A percentile compares a stretch with the other conserved stretches of the same genome.
Conservation (phyloP, 495 filamentous ascomycete species). For the Xylaria sp. region DNA sequence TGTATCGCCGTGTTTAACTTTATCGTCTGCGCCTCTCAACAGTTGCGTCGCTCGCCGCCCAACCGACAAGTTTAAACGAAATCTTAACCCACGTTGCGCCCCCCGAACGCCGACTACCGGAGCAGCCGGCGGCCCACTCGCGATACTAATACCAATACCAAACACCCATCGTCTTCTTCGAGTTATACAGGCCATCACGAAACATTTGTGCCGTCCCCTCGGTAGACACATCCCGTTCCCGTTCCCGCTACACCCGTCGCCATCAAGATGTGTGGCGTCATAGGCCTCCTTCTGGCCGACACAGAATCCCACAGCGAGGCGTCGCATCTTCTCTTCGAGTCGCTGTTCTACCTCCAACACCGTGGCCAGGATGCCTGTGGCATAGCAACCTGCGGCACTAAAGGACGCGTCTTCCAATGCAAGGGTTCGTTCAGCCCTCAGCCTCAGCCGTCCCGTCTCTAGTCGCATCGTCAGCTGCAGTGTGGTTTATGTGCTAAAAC, state of each 20-base stretch:
- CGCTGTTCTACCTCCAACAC: conserved; percentile 84
- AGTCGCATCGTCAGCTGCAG: background rate
- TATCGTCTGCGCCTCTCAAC: too few relatives aligned
- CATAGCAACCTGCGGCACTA: conserved; percentile 77
- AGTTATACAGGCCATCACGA: background rate
- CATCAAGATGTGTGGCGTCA: conserved; percentile 82
- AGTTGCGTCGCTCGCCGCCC: background rate
- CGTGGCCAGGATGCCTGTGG: conserved; percentile 93
- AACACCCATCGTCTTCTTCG: background rate
- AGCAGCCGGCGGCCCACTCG: background rate
- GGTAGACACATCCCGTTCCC: too few relatives aligned
- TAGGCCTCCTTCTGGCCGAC: conserved; percentile 80
- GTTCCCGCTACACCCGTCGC: background rate
- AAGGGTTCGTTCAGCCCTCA: conserved; percentile 58
- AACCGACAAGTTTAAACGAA: background rate
- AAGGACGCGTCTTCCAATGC: conserved; percentile 85
- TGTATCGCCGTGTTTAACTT: background rate
- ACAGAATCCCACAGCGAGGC: conserved; percentile 44
- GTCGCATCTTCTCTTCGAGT: conserved; percentile 81
- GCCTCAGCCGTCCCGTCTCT: background rate
- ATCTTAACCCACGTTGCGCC: background rate
- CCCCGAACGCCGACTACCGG: conserved; percentile 4
- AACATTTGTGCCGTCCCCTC: background rate
- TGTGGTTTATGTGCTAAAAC: background rate
- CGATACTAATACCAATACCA: too few relatives aligned